Percentiles rank a stretch among this genome's conserved stretches.
Conservation (phyloP, 345 rosid genomes). For the Dipteronia sinensis region DNA sequence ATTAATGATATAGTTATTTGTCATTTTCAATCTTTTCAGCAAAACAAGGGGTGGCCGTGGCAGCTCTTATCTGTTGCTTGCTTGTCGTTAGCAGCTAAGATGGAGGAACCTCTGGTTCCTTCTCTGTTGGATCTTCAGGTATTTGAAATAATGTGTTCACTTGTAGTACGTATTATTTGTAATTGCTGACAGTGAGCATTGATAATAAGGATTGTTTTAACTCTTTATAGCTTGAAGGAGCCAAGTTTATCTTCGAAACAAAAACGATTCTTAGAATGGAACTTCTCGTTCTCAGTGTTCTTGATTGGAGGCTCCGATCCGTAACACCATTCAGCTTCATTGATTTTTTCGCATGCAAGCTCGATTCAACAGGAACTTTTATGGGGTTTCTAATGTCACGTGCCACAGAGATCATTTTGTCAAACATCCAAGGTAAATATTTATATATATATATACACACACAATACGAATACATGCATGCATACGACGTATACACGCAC, state of each 20-base stretch:
- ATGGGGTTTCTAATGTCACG: constrained; percentile 60
- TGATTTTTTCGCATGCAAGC: constrained; percentile 85
- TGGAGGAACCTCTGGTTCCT: constrained; percentile 98
- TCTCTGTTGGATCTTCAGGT: constrained; percentile 89
- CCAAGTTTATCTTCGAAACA: constrained; percentile 75
- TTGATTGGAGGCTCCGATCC: constrained; percentile 96
- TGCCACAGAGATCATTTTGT: constrained; percentile 75
- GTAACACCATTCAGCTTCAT: constrained; percentile 86
- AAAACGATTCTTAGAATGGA: constrained; percentile 91
- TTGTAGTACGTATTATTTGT: too few relatives aligned
- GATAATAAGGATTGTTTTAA: too few relatives aligned
- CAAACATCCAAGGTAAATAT: constrained; percentile 73
- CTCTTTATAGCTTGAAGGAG: constrained; percentile 61
- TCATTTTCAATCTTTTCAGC: constrained; percentile 40
- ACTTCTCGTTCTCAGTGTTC: constrained; percentile 71
- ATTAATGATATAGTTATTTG: background rate
- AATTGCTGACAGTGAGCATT: too few relatives aligned
- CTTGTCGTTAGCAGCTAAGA: constrained; percentile 94
- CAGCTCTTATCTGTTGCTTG: constrained; percentile 91
- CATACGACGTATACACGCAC: background rate
- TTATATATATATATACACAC: background rate
- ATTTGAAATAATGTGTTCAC: background rate
- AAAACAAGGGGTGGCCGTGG: constrained; percentile 79
- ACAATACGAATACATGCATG: background rate
- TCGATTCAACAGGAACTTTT: constrained; percentile 67